Evolutionary conservation across 2,329 filamentous ascomycete genomes (phyloP).

Genomic region (Arthrobotrys sphaeroides): DNA sequence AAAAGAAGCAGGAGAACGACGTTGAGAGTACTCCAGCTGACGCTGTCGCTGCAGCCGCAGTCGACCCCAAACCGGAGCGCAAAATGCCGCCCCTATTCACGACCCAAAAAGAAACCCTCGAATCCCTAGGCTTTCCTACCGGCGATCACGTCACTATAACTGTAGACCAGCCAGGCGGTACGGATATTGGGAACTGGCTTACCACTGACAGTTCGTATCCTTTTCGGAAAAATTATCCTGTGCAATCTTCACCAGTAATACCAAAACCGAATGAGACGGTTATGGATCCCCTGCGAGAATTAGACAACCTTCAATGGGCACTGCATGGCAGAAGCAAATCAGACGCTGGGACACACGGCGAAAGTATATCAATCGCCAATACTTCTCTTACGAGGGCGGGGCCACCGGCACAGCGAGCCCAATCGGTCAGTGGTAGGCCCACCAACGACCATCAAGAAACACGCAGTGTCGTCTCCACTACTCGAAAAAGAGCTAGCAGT

Average conservation of each 20-base stretch:
- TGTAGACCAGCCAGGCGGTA: neutral
- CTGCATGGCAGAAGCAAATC: conserved; percentile 17
- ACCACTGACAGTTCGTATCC: conserved; percentile 20
- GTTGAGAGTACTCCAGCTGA: neutral
- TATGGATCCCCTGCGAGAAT: neutral
- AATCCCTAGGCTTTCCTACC: neutral
- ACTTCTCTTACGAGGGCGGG: conserved; percentile 15
- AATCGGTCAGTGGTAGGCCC: conserved; percentile 18
- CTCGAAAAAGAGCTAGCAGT: neutral
- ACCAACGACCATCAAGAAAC: conserved; percentile 32
- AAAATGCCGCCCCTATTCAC: neutral
- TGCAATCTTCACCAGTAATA: conserved; percentile 7
- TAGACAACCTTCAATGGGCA: conserved; percentile 3
- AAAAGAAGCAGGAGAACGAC: conserved; percentile 7
- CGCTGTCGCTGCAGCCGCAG: neutral
- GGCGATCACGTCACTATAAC: neutral
- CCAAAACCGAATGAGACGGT: neutral
- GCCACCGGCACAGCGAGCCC: neutral
- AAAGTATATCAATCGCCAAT: conserved; percentile 8
- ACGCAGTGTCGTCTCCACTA: conserved; percentile 26
- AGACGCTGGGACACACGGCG: neutral
- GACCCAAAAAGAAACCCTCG: neutral
- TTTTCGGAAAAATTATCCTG: conserved; percentile 18
- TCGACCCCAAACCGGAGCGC: neutral
- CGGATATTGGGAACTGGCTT: conserved; percentile 18